Evolutionary conservation across 2,329 filamentous ascomycete genomes (phyloP).

Genomic region (Fusarium paranaense): DNA sequence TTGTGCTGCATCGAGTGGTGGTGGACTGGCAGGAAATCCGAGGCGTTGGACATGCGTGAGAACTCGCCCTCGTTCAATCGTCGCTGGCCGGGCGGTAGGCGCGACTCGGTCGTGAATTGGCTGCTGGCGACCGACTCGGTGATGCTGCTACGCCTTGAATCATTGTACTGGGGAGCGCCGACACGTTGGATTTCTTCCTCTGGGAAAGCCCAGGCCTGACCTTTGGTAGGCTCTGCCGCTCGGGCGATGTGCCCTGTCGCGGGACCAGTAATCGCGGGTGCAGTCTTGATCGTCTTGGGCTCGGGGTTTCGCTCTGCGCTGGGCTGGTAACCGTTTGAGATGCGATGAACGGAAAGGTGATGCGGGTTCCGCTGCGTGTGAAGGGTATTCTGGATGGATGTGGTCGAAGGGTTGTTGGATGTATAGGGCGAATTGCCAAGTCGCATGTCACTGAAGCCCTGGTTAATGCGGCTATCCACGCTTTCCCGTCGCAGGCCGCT

Average conservation of each 20-base stretch:
- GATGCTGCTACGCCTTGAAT: conserved; percentile 80
- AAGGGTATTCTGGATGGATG: conserved; percentile 78
- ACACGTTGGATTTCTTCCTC: conserved; percentile 73
- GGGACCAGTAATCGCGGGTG: conserved; percentile 81
- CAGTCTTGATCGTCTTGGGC: conserved; percentile 69
- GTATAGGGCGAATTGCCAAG: conserved; percentile 77
- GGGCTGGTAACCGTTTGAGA: conserved; percentile 74
- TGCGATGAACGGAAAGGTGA: conserved; percentile 65
- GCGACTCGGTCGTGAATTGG: conserved; percentile 80
- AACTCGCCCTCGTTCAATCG: conserved; percentile 74
- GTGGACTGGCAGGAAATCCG: conserved; percentile 72
- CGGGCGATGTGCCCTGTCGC: conserved; percentile 73
- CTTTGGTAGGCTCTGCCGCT: conserved; percentile 83
- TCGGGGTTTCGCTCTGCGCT: conserved; percentile 69
- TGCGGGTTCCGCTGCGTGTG: conserved; percentile 75
- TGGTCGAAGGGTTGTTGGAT: conserved; percentile 81
- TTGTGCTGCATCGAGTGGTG: conserved; percentile 83
- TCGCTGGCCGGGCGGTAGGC: conserved; percentile 77
- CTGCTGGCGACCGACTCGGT: conserved; percentile 84
- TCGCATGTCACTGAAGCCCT: conserved; percentile 75
- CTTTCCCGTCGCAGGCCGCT: conserved; percentile 74
- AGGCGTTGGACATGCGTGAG: conserved; percentile 61
- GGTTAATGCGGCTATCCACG: conserved; percentile 83
- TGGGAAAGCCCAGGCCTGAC: conserved; percentile 86
- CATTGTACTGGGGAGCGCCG: conserved; percentile 62